Conservation (phyloP, 306 rosid genomes). For the Cucumis hystrix region DNA sequence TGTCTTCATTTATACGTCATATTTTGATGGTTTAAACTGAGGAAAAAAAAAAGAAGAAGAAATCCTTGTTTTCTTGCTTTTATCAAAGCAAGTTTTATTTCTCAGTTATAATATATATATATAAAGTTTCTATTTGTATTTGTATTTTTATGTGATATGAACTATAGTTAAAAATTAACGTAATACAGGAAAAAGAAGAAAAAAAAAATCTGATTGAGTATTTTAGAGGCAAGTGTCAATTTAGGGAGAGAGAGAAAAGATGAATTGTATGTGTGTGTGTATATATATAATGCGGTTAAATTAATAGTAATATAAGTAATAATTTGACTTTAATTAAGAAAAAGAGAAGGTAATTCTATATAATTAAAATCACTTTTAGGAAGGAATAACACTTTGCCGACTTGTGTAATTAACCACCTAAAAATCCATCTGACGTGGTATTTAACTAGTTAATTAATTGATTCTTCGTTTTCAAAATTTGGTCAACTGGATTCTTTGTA, state of each 20-base stretch:
- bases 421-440: background rate
- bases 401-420: background rate
- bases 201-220: no score
- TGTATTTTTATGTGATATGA: background rate
- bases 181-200: no score
- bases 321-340: background rate
- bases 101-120: background rate
- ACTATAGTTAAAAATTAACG: background rate
- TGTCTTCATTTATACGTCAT: conserved; percentile 6
- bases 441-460: no score
- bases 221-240: background rate
- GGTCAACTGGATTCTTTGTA: background rate
- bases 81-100: background rate
- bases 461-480: background rate
- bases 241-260: background rate
- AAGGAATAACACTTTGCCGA: background rate
- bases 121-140: background rate
- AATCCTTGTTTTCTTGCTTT: conserved; percentile 8
- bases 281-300: background rate
- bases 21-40: background rate
- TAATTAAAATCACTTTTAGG: background rate
- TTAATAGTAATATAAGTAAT: background rate
- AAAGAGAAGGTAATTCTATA: background rate
- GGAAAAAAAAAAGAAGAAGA: background rate
- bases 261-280: no score